These are phyloP conservation scores for Umbelopsis vinacea DNA, from an alignment of 192 early-diverging fungal genomes.

Conservation along the genomic window DNA sequence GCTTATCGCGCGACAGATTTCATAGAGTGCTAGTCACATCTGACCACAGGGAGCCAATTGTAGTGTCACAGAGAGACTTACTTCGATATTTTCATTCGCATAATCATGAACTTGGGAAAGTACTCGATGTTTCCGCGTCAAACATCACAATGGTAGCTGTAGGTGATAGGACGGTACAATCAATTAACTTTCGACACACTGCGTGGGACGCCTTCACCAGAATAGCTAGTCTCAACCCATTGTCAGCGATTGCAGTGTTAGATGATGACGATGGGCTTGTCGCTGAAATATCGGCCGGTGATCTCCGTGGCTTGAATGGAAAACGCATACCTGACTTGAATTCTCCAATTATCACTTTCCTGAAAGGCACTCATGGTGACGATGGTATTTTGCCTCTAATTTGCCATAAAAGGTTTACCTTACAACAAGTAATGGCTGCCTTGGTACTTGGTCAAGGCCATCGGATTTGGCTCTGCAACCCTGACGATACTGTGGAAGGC, in stretches of 20 bases:
- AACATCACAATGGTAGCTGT: constrained; percentile 33
- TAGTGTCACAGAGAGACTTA: constrained; percentile 60
- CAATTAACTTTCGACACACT: constrained; percentile 47
- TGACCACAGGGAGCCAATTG: constrained; percentile 34
- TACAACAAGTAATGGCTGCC: constrained; percentile 58
- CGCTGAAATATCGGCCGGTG: constrained; percentile 71
- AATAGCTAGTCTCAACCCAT: constrained; percentile 46
- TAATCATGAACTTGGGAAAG: constrained; percentile 54
- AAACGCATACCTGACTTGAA: constrained; percentile 58
- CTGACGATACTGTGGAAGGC: constrained; percentile 59
- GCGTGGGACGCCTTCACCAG: constrained; percentile 51
- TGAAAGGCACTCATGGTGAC: constrained; percentile 59
- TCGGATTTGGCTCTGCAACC: constrained; percentile 70
- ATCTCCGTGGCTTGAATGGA: constrained; percentile 73
- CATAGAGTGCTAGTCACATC: constrained; percentile 54
- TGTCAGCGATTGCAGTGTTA: constrained; percentile 66
- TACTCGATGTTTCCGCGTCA: constrained; percentile 45
- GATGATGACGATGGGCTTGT: constrained; percentile 61
- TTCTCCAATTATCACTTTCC: constrained; percentile 66
- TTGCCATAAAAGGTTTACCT: constrained; percentile 52
- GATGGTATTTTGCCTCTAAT: constrained; percentile 58
- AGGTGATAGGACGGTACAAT: constrained; percentile 29
- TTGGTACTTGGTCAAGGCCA: constrained; percentile 56
- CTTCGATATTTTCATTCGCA: constrained; percentile 51
- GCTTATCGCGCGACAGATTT: constrained; percentile 45